A percentile compares a stretch with the other conserved stretches of the same genome.
phyloP scores from a whole-genome alignment of 108 stramenopile genomes.

The Phaeodactylum tricornutum region DNA sequence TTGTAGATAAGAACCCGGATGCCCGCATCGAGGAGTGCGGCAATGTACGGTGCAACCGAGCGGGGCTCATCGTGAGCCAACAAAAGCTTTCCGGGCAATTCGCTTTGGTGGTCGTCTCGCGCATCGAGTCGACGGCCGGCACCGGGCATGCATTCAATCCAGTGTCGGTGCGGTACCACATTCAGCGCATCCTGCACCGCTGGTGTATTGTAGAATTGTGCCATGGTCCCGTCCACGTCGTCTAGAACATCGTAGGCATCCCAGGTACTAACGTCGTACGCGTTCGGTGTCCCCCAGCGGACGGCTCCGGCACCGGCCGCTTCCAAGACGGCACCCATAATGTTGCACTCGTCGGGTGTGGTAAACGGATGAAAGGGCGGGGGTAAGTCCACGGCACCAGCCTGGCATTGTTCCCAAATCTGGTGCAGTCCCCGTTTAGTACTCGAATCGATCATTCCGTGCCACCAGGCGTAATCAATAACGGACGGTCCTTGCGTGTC shows the following conservation, averaged over 20 bases:
- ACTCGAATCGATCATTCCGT: constrained; percentile 60
- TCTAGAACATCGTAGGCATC: constrained; percentile 27
- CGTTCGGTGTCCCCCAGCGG: constrained; percentile 19
- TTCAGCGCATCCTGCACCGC: constrained; percentile 41
- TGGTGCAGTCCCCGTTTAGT: constrained; percentile 26
- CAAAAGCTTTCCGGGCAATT: constrained; percentile 20
- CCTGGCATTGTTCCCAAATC: constrained; percentile 42
- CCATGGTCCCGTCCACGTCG: constrained; percentile 5
- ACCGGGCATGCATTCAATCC: constrained; percentile 56
- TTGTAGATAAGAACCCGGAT: constrained; percentile 60
- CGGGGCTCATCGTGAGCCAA: constrained; percentile 45
- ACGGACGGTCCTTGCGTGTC: constrained; percentile 41
- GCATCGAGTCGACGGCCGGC: constrained; percentile 44
- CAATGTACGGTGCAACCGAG: constrained; percentile 53
- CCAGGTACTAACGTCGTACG: constrained; percentile 61
- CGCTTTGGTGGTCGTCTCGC: constrained; percentile 8
- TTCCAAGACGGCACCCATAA: constrained; percentile 34
- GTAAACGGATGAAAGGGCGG: constrained; percentile 57
- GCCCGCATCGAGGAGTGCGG: constrained; percentile 57
- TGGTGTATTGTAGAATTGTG: constrained; percentile 43
- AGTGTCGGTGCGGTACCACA: constrained; percentile 18
- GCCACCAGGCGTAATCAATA: constrained; percentile 70
- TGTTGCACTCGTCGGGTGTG: constrained; percentile 60
- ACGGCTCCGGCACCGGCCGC: constrained; percentile 33
- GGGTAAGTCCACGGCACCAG: constrained; percentile 3